Evolutionary conservation across 352 stramenopile genomes (phyloP).

Genomic region (Pythium brassicae): DNA sequence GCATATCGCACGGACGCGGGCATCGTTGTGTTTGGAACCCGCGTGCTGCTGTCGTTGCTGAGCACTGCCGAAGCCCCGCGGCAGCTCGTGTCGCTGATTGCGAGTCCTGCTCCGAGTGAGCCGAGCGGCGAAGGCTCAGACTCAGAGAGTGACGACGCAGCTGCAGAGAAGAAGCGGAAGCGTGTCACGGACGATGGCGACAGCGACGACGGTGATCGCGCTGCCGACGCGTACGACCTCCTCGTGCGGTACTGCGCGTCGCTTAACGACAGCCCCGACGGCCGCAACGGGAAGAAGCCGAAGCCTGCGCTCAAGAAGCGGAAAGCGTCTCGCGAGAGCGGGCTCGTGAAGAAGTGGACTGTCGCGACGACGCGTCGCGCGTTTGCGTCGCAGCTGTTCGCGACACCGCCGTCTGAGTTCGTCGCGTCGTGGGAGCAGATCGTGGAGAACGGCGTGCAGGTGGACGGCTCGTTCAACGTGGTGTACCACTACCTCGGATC

Average conservation of each 20-base stretch:
- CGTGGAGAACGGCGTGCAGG: conserved; percentile 23
- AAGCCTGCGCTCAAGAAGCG: conserved; percentile 5
- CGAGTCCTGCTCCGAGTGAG: conserved; percentile 4
- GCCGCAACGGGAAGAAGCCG: background rate
- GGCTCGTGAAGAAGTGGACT: conserved; percentile 7
- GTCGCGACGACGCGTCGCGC: background rate
- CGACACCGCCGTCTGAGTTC: conserved; percentile 22
- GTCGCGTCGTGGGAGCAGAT: conserved; percentile 30
- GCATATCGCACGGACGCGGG: conserved; percentile 20
- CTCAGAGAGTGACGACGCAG: background rate
- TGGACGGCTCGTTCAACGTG: conserved; percentile 25
- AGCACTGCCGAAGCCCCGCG: conserved; percentile 25
- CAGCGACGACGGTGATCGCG: background rate
- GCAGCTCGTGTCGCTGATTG: conserved; percentile 37
- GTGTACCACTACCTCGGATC: conserved; percentile 52
- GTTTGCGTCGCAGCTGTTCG: conserved; percentile 17
- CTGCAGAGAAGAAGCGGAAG: conserved; percentile 20
- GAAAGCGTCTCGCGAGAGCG: conserved; percentile 1
- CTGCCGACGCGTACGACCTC: conserved; percentile 31
- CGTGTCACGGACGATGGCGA: background rate
- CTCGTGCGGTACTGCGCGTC: conserved; percentile 26
- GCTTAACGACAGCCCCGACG: background rate
- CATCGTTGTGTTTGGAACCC: conserved; percentile 33
- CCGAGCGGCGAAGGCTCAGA: background rate
- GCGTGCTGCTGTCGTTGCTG: conserved; percentile 37